Percentiles rank a stretch among this genome's conserved stretches.
These are phyloP conservation scores for Hypericum androsaemum DNA, from an alignment of 345 rosid genomes.

Conservation along the genomic window DNA sequence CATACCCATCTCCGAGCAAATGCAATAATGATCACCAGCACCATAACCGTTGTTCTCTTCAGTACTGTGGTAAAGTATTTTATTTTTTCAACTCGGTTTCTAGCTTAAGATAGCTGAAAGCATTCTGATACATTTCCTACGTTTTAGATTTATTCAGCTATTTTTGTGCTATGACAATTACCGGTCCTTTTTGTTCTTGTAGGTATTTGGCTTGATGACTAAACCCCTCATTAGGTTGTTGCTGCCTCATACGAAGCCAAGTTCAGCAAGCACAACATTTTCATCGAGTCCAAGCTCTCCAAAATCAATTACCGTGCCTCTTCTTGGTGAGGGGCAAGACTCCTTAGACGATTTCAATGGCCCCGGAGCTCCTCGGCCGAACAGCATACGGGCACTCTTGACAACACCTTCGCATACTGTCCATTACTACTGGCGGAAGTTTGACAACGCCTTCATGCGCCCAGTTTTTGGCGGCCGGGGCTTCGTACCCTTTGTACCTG, in stretches of 20 bases:
- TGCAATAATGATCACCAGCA: constrained; percentile 92
- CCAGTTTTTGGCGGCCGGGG: constrained; percentile 96
- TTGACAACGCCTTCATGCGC: constrained; percentile 76
- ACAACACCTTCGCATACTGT: constrained; percentile 80
- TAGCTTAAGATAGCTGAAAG: no score
- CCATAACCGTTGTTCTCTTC: constrained; percentile 84
- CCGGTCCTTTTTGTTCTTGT: background rate
- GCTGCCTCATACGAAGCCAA: constrained; percentile 46
- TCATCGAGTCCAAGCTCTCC: constrained; percentile 42
- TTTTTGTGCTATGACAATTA: no score
- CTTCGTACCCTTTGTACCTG: constrained; percentile 75
- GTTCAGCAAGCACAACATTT: constrained; percentile 20
- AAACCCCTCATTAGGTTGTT: constrained; percentile 70
- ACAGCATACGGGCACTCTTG: constrained; percentile 62
- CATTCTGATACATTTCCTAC: no score
- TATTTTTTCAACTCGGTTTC: background rate
- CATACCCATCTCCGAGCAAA: constrained; percentile 51
- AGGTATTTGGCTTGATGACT: constrained; percentile 88
- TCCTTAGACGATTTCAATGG: constrained; percentile 42
- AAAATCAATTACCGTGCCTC: constrained; percentile 46
- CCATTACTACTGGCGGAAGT: constrained; percentile 90
- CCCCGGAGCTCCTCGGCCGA: constrained; percentile 31
- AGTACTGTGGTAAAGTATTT: constrained; percentile 72
- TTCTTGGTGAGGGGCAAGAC: constrained; percentile 54
- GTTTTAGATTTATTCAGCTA: no score